These are phyloP conservation scores for Mrakiaceae sp. DNA, from an alignment of 1,284 basidiomycete genomes.

Conservation along the genomic window DNA sequence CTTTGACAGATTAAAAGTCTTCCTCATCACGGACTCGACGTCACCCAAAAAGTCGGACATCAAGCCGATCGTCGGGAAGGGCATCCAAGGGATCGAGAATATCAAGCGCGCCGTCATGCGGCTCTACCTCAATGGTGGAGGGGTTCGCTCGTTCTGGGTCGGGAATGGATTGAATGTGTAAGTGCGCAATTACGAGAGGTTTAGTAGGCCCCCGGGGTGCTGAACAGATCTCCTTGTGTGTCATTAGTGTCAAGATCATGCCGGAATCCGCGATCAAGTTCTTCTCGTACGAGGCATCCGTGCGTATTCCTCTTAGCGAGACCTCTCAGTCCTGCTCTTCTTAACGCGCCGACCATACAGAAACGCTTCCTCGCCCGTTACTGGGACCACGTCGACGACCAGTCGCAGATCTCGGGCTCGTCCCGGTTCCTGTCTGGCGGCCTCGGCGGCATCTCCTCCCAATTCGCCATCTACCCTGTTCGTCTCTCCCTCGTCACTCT, in stretches of 20 bases:
- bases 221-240: too few relatives aligned
- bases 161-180: conserved; percentile 43
- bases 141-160: conserved; percentile 85
- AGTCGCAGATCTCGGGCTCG: conserved; percentile 76
- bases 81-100: conserved; percentile 47
- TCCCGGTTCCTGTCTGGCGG: conserved; percentile 93
- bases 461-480: conserved; percentile 49
- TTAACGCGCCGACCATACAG: conserved; percentile 32
- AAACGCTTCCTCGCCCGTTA: conserved; percentile 91
- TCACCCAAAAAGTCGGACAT: conserved; percentile 4
- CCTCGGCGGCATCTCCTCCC: conserved; percentile 85
- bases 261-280: conserved; percentile 87
- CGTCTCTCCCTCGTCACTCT: neutral
- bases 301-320: conserved; percentile 36
- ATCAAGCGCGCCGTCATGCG: conserved; percentile 60
- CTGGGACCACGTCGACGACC: conserved; percentile 80
- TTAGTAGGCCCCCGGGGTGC: neutral
- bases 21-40: conserved; percentile 71
- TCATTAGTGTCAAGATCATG: conserved; percentile 19
- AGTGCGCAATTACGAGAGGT: neutral
- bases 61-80: conserved; percentile 20
- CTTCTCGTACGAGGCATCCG: conserved; percentile 83
- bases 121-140: conserved; percentile 74
- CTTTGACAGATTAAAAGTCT: conserved; percentile 93
- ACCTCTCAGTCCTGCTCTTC: neutral